Evolutionary conservation across 2,329 filamentous ascomycete genomes (phyloP), one percentile per base, ranked within the genome.

Genomic region (Colletotrichum sp.): DNA sequence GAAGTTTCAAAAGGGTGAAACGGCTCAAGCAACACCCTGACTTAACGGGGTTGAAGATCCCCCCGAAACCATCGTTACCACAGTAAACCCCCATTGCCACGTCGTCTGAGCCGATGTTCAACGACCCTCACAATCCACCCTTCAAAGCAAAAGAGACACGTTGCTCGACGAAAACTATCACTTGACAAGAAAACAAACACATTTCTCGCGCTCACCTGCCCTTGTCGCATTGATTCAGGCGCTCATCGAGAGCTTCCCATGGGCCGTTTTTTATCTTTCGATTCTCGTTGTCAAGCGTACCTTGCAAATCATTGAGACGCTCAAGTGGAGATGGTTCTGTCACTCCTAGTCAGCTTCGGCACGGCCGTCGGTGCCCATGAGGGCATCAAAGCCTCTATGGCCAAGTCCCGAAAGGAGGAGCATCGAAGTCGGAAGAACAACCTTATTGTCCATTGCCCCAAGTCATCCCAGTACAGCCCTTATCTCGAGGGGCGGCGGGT

Each of bases 391-490:
- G 84, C 87, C 49, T 87, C 87, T 10, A 87, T 89, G 79, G 82
- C 85, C n/a, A 87, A 87, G 77, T 82, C 84, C 6, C 86, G 84
- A 57, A 84, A 84, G 59, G 87, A 89, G 77, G 88, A 89, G 74
- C 88, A 89, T 77, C 85, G 88, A 69, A 85, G 83, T 77, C 83
- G 87, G 66, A 88, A 88, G 77, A 88, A 88, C 77, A 88, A 89
- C 71, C 83, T 89, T 49, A 80, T 87, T 34, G 85, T 88, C 4
- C 86, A 86, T 73, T 88, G 87, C 68, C 83, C 85, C 60, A 89
- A 88, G 80, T 86, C 86, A 30, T 88, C 87, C 6, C 82, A 86
- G 69, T 85, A 84, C 72, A 86, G 86, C 67, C 79, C 83, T 16
- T 78, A 83, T n/a, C 83, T 89, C 18, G 86, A 89, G 75, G 87